These are phyloP conservation scores for Phytopythium oedochilum DNA, from an alignment of 352 stramenopile genomes.

Conservation along the genomic window DNA sequence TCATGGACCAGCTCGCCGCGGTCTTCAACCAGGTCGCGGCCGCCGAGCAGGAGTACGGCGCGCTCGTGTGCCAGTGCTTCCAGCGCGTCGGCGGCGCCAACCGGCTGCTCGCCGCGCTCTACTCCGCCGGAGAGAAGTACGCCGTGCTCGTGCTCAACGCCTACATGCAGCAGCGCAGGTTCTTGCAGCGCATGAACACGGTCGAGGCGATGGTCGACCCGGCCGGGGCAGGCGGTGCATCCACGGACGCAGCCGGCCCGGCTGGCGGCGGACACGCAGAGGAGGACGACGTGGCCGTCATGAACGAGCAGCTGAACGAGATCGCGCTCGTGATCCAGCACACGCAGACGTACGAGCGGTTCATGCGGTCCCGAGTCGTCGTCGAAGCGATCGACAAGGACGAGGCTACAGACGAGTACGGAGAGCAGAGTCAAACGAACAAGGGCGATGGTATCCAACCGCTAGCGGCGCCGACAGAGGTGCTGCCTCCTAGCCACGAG, in stretches of 20 bases:
- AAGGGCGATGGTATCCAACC: too few species aligned
- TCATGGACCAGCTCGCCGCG: slow-evolving; percentile 66
- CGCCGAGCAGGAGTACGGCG: slow-evolving; percentile 53
- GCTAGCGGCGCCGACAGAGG: background rate
- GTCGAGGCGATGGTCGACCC: slow-evolving; percentile 1
- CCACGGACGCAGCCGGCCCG: slow-evolving; percentile 8
- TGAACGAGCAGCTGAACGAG: slow-evolving; percentile 86
- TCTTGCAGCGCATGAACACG: slow-evolving; percentile 51
- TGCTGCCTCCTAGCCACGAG: slow-evolving; percentile 55
- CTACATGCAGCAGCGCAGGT: slow-evolving; percentile 76
- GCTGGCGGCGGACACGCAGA: slow-evolving; percentile 1
- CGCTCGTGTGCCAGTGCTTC: slow-evolving; percentile 53
- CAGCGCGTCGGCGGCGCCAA: slow-evolving; percentile 39
- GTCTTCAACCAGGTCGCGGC: slow-evolving; percentile 79
- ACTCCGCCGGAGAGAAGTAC: slow-evolving; percentile 52
- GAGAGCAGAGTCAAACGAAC: too few species aligned
- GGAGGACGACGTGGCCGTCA: slow-evolving; percentile 59
- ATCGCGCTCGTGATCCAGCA: slow-evolving; percentile 84
- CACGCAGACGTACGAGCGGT: slow-evolving; percentile 87
- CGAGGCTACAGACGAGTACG: background rate
- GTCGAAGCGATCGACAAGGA: background rate
- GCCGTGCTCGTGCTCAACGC: slow-evolving; percentile 49
- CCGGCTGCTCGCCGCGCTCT: slow-evolving; percentile 47
- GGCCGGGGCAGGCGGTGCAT: slow-evolving; percentile 5
- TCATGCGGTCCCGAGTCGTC: slow-evolving; percentile 69